phyloP scores from a whole-genome alignment of 352 stramenopile genomes.

The Pythium brachiatum region DNA sequence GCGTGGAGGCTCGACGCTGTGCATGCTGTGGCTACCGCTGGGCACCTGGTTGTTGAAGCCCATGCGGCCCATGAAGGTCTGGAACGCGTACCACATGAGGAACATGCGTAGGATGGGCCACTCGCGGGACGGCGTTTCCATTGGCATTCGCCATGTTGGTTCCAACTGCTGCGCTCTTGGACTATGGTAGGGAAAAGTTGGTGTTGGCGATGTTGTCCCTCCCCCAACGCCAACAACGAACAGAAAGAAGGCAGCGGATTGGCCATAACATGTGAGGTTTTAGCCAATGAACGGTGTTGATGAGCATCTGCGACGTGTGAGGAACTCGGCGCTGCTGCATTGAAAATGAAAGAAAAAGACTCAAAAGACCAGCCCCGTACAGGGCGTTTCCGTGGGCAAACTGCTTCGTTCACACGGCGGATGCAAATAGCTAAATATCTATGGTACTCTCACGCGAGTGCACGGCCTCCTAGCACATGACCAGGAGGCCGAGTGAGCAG shows the following conservation, averaged over 20 bases:
- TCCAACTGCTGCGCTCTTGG: not conserved
- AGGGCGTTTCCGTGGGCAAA: no score
- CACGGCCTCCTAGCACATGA: not conserved
- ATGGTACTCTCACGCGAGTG: no score
- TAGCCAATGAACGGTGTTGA: slow-evolving; percentile 3
- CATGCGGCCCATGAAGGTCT: slow-evolving; percentile 48
- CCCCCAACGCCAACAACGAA: slow-evolving; percentile 6
- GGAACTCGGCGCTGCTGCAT: no score
- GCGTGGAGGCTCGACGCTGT: not conserved
- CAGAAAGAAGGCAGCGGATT: slow-evolving; percentile 9
- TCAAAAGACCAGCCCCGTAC: no score
- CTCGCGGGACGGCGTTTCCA: slow-evolving; percentile 25
- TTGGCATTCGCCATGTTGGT: not conserved
- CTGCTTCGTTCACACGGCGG: no score
- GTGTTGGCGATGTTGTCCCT: slow-evolving; percentile 1
- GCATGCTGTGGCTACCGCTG: not conserved
- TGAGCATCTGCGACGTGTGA: slow-evolving; percentile 10
- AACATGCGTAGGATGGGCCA: slow-evolving; percentile 72
- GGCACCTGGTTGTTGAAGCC: slow-evolving; percentile 23
- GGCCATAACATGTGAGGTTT: slow-evolving; percentile 14
- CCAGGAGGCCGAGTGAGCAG: not conserved
- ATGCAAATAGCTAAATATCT: no score
- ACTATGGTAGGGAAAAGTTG: not conserved
- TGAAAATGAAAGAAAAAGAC: no score
- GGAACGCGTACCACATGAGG: slow-evolving; percentile 82